Percentiles rank a stretch among this genome's conserved stretches.
phyloP scores from a whole-genome alignment of 805 yeast species.

The Candida ulmi region DNA sequence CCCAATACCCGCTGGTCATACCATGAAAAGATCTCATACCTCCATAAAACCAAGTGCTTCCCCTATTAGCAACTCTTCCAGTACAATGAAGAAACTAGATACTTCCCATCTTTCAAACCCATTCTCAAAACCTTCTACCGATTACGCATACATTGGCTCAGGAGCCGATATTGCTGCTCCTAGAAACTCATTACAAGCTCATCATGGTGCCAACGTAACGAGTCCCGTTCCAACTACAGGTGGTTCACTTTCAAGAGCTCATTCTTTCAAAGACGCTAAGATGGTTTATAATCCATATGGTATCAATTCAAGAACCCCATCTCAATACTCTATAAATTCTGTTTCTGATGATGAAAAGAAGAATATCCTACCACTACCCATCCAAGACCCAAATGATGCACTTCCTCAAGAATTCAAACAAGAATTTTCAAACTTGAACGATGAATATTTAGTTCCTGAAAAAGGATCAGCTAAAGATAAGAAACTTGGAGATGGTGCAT shows the following conservation, averaged over 20 bases:
- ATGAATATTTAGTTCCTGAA: slow-evolving; percentile 45
- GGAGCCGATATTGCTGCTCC: slow-evolving; percentile 24
- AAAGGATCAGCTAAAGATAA: slow-evolving; percentile 31
- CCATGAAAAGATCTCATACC: background rate
- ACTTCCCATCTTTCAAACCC: background rate
- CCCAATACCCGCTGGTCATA: background rate
- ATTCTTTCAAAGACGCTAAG: slow-evolving; percentile 25
- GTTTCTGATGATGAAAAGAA: slow-evolving; percentile 33
- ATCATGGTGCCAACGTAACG: slow-evolving; percentile 1
- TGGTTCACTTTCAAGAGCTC: slow-evolving; percentile 6
- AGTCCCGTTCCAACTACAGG: background rate
- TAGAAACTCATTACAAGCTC: slow-evolving; percentile 8
- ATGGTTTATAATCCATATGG: slow-evolving; percentile 68
- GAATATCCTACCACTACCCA: slow-evolving; percentile 52
- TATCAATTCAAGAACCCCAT: slow-evolving; percentile 31
- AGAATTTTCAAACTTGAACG: slow-evolving; percentile 41
- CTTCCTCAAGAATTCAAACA: slow-evolving; percentile 52
- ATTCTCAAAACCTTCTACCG: background rate
- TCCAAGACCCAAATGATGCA: slow-evolving; percentile 59
- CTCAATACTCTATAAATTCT: slow-evolving; percentile 15
- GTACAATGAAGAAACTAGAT: background rate
- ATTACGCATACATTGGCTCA: slow-evolving; percentile 8
- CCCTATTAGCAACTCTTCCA: background rate
- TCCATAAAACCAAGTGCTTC: background rate
- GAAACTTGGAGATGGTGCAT: slow-evolving; percentile 68